A percentile compares a stretch with the other conserved stretches of the same genome.
phyloP scores from a whole-genome alignment of 345 rosid genomes.

The Melaleuca alternifolia region DNA sequence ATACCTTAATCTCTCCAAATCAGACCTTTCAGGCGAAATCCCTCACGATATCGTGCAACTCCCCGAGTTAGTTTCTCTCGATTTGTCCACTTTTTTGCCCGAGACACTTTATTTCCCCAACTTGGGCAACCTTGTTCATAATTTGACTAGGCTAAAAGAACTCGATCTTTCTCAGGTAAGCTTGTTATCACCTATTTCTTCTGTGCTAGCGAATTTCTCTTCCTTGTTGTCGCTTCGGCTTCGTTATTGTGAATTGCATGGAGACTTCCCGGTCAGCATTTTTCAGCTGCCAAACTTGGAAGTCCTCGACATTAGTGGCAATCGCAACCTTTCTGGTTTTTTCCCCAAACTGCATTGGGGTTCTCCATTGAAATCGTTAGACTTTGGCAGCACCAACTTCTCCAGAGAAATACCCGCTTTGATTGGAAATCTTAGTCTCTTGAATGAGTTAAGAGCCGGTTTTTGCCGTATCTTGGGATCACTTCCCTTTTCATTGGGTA shows the following conservation, averaged over 20 bases:
- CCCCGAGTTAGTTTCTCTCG: neutral
- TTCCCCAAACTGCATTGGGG: too few species aligned
- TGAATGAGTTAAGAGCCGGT: rapidly evolving
- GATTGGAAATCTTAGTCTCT: neutral
- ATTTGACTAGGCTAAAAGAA: neutral
- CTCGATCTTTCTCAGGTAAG: neutral
- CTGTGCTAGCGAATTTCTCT: neutral
- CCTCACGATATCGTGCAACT: neutral
- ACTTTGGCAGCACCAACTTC: neutral
- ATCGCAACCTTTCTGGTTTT: too few species aligned
- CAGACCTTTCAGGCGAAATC: neutral
- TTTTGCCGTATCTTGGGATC: rapidly evolving
- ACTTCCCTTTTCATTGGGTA: neutral
- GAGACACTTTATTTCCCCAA: neutral
- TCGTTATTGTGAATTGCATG: neutral
- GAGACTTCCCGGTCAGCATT: neutral
- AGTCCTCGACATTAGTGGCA: too few species aligned
- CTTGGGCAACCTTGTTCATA: neutral
- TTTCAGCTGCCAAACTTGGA: neutral
- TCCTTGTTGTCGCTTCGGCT: neutral
- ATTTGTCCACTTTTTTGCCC: neutral
- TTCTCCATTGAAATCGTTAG: too few species aligned
- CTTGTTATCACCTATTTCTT: neutral
- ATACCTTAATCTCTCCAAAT: neutral
- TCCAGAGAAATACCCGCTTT: neutral